Evolutionary conservation across 495 filamentous ascomycete species (phyloP).

Genomic region (Aspergillus hancockii): DNA sequence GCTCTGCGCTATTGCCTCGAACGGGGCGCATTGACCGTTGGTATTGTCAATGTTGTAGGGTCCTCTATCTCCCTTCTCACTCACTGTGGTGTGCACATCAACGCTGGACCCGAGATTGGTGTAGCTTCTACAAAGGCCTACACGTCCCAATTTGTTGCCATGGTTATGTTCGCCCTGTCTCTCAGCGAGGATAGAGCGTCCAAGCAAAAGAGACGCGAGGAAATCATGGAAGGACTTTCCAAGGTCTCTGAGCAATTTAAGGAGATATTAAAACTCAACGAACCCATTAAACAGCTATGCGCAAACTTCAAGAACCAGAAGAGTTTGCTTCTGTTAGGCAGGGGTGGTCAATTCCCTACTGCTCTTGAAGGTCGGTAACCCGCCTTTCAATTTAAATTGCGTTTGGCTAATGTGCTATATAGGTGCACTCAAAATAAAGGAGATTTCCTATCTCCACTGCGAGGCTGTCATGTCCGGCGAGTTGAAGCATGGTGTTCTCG

Average conservation of each 20-base stretch:
- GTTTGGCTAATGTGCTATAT: constrained; percentile 17
- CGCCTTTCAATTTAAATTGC: background rate
- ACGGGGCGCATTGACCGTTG: constrained; percentile 93
- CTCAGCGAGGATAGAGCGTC: constrained; percentile 94
- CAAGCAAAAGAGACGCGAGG: constrained; percentile 88
- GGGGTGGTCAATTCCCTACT: constrained; percentile 95
- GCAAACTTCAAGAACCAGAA: constrained; percentile 95
- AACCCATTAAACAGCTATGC: constrained; percentile 91
- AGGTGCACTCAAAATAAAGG: constrained; percentile 97
- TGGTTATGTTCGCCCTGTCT: constrained; percentile 98
- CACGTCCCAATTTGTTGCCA: constrained; percentile 97
- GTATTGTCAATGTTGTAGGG: constrained; percentile 96
- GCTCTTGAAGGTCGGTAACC: constrained; percentile 77
- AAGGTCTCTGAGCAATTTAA: constrained; percentile 90
- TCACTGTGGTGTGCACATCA: constrained; percentile 99
- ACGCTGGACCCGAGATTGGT: constrained; percentile 97
- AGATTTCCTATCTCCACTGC: constrained; percentile 98
- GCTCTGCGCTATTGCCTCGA: constrained; percentile 96
- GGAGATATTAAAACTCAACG: constrained; percentile 84
- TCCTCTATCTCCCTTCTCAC: constrained; percentile 97
- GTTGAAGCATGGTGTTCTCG: constrained; percentile 96
- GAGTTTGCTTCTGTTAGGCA: constrained; percentile 86
- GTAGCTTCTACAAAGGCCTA: constrained; percentile 99
- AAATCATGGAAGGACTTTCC: constrained; percentile 92
- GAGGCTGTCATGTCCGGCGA: constrained; percentile 99